Evolutionary conservation across 2,329 filamentous ascomycete species (phyloP).

Genomic region (Cladosporium sp.): DNA sequence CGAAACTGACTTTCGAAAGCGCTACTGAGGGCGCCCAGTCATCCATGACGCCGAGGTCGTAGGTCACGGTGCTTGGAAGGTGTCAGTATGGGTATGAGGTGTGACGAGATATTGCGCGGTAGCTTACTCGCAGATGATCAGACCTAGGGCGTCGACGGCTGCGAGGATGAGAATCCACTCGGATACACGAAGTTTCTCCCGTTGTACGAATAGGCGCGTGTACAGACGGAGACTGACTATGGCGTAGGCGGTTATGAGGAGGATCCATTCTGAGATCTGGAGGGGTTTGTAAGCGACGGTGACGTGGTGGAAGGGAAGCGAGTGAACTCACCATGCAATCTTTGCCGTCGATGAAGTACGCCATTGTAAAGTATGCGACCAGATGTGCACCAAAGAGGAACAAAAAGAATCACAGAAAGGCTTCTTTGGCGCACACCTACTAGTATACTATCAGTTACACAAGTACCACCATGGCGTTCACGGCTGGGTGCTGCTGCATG

Average conservation of each 20-base stretch:
- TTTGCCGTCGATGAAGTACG: conserved; percentile 12
- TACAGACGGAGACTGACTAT: conserved; percentile 47
- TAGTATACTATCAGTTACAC: no score
- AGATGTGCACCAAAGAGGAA: no score
- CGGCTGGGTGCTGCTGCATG: no score
- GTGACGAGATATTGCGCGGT: neutral
- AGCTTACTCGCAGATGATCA: conserved; percentile 34
- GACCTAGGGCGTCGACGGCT: conserved; percentile 28
- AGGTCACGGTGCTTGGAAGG: conserved; percentile 27
- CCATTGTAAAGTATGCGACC: conserved; percentile 6
- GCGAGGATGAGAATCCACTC: conserved; percentile 30
- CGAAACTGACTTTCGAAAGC: conserved; percentile 34
- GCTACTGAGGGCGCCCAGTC: conserved; percentile 27
- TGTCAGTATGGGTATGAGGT: neutral
- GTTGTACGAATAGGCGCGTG: conserved; percentile 29
- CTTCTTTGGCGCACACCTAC: no score
- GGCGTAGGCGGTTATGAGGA: conserved; percentile 66
- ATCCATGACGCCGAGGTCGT: conserved; percentile 30
- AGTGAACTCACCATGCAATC: conserved; percentile 13
- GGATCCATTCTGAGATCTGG: conserved; percentile 51
- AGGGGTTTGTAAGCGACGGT: conserved; percentile 27
- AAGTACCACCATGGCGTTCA: no score
- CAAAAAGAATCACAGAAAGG: no score
- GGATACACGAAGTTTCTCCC: conserved; percentile 28
- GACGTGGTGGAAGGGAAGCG: conserved; percentile 28